These are phyloP conservation scores for Kluyveromyces aestuarii DNA, from an alignment of 805 yeast genomes.

Conservation along the genomic window DNA sequence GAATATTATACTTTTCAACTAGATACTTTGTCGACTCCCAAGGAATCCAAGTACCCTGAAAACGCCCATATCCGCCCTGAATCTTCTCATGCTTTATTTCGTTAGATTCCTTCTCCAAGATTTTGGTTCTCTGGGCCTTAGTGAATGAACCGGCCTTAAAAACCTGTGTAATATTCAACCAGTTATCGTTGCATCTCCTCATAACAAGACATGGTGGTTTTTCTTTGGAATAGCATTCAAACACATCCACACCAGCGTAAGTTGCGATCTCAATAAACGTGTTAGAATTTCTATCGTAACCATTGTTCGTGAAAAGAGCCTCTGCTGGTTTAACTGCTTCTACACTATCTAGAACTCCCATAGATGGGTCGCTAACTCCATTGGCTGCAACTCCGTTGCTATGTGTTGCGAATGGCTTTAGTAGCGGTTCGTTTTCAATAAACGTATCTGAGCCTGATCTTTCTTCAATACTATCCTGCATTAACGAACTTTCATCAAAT, in stretches of 20 bases:
- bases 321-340: not conserved
- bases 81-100: conserved; percentile 65
- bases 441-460: not conserved
- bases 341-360: not conserved
- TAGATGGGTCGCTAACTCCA: not conserved
- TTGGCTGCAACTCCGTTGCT: not conserved
- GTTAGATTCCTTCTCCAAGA: conserved; percentile 68
- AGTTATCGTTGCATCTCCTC: conserved; percentile 85
- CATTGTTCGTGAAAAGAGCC: not conserved
- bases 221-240: conserved; percentile 57
- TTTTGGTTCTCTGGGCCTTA: conserved; percentile 69
- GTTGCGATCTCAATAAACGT: conserved; percentile 34
- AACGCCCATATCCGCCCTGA: conserved; percentile 80
- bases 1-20: conserved; percentile 42
- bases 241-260: conserved; percentile 43
- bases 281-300: conserved; percentile 2
- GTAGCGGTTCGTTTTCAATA: not conserved
- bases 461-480: not conserved
- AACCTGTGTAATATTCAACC: conserved; percentile 88
- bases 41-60: conserved; percentile 86
- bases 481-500: not conserved
- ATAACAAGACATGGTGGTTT: conserved; percentile 35
- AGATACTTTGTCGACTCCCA: conserved; percentile 51
- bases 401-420: not conserved
- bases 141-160: conserved; percentile 70